Conservation (phyloP, 352 stramenopile genomes). For the Phytophthora pini region DNA sequence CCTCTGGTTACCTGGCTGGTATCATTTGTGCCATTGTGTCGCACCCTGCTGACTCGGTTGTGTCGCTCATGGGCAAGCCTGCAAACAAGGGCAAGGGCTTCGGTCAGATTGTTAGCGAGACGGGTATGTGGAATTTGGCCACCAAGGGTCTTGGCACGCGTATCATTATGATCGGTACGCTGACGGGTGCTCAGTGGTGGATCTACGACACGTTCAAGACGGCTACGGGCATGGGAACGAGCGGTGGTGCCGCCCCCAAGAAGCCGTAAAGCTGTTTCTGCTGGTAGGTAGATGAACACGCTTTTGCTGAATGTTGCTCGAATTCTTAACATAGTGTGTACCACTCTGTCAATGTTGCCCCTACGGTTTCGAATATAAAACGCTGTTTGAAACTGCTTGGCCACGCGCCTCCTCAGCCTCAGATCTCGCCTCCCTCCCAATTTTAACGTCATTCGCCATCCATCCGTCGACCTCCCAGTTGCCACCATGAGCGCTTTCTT, state of each 20-base stretch:
- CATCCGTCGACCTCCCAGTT: slow-evolving; percentile 50
- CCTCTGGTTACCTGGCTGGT: slow-evolving; percentile 98
- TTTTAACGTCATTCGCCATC: slow-evolving; percentile 69
- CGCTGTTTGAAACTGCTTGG: slow-evolving; percentile 41
- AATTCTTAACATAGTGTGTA: slow-evolving; percentile 1
- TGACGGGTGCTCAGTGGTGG: slow-evolving; percentile 96
- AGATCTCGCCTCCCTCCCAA: slow-evolving; percentile 16
- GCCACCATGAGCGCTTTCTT: slow-evolving; percentile 79
- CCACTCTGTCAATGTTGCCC: slow-evolving; percentile 11
- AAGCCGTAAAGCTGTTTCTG: slow-evolving; percentile 52
- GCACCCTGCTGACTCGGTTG: slow-evolving; percentile 98
- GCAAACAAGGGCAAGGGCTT: slow-evolving; percentile 91
- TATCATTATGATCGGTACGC: slow-evolving; percentile 96
- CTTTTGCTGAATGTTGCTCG: background rate
- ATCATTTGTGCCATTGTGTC: slow-evolving; percentile 99
- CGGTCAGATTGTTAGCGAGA: slow-evolving; percentile 84
- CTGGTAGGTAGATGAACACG: background rate
- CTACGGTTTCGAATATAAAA: slow-evolving; percentile 17
- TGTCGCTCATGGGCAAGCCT: slow-evolving; percentile 96
- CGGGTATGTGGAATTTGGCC: slow-evolving; percentile 71
- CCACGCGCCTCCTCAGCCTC: slow-evolving; percentile 21
- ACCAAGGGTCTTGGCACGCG: slow-evolving; percentile 91
- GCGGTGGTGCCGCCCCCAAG: slow-evolving; percentile 72
- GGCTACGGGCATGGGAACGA: slow-evolving; percentile 91
- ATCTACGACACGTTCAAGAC: slow-evolving; percentile 97